Evolutionary conservation across 371 early-diverging fungal species (phyloP).

Genomic region (Capillidium heterosporum): DNA sequence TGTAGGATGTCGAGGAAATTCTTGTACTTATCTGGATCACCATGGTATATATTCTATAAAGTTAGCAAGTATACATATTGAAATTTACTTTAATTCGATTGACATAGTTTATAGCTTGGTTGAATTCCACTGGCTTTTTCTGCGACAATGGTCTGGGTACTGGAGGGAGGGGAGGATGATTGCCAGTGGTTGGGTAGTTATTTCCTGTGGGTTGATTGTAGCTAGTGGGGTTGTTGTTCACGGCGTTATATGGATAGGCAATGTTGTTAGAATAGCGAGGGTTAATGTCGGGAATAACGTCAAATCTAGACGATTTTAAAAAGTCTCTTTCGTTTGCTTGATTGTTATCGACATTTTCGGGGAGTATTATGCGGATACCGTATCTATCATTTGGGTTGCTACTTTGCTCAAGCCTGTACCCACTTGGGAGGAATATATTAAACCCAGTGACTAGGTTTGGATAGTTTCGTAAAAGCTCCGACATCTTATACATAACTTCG

Average conservation of each 20-base stretch:
- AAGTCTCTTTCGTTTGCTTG: constrained; percentile 4
- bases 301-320: not conserved
- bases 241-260: constrained; percentile 7
- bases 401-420: constrained; percentile 81
- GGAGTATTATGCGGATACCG: constrained; percentile 74
- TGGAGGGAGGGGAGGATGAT: constrained; percentile 9
- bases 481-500: constrained; percentile 95
- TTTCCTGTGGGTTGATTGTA: constrained; percentile 3
- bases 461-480: constrained; percentile 83
- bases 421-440: constrained; percentile 97
- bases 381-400: constrained; percentile 44
- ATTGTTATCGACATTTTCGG: constrained; percentile 16
- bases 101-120: constrained; percentile 87
- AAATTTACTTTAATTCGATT: constrained; percentile 72
- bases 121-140: constrained; percentile 62
- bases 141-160: constrained; percentile 12
- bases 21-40: constrained; percentile 80
- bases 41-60: constrained; percentile 54
- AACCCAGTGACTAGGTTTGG: constrained; percentile 89
- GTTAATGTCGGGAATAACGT: no score
- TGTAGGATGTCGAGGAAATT: constrained; percentile 89
- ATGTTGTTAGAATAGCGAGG: no score
- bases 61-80: not conserved
- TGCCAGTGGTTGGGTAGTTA: constrained; percentile 2
- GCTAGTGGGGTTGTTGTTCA: constrained; percentile 2